Base-by-base conservation (phyloP, 2,329 filamentous ascomycete species). In the Drechslerella dactyloides region DNA sequence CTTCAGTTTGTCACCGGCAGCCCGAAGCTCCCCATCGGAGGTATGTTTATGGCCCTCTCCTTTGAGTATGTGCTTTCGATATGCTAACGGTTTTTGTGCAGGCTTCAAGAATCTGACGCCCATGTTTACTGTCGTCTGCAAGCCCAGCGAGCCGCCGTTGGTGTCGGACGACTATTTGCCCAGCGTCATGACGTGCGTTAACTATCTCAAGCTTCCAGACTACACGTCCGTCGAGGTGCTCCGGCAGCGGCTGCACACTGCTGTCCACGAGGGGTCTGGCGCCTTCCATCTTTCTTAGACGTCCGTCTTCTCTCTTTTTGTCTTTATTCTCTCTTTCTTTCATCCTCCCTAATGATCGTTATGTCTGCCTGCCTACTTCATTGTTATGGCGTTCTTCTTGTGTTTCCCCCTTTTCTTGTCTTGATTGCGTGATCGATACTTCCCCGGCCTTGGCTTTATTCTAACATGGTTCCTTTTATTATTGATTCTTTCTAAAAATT, bases 161-260 rank as follows among this genome's bases (percentile, higher is more conserved):
- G 89, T 89, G 2, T 93, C 93, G 2, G 94, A 99, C 78, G 94
- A 99, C 81, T 99, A 97, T 78, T 85, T 99, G n/a, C 94, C 96
- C 11, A 97, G 93, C 79, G 96, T 99, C 79, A 99, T 99, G 96
- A 99, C 96, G 10, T 99, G 96, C 79, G 94, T 96, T 81, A 99
- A 99, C 80, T 99, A 99, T 79, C 86, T 99, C 77, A 99, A 99
- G 81, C 85, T 99, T 78, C 94, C 94, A 19, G 91, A 99, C 80
- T 99, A 99, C 81, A 93, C 88, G 75, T 87, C 83, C 75, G 82
- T 96, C 73, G 86, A 90, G 1, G 84, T 89, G 57, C 87, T 99
- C 81, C 88, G 85, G 77, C 85, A 89, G 78, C 90, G 91, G 79
- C 84, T 99, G 60, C 87, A 86, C 74, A 89, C 89, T 74, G 96